These are phyloP conservation scores for Malus hybrid DNA, from an alignment of 331 rosid genomes.

Conservation along the genomic window DNA sequence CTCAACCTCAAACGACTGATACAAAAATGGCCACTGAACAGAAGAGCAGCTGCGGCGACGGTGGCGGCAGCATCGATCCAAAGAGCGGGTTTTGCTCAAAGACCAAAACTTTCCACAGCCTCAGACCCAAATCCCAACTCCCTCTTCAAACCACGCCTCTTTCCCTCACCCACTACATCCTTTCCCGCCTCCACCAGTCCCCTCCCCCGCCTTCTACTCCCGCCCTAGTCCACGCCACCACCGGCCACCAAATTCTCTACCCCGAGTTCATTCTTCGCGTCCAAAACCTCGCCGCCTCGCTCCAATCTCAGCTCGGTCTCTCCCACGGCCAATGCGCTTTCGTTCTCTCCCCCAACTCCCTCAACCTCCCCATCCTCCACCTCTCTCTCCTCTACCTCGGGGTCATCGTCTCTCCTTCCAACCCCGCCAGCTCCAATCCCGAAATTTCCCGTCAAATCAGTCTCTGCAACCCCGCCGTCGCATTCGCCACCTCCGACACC, in stretches of 20 bases:
- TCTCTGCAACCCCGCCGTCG: conserved; percentile 17
- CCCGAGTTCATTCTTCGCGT: conserved; percentile 17
- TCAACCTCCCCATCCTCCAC: conserved; percentile 21
- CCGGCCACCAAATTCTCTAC: conserved; percentile 7
- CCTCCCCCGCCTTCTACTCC: not conserved
- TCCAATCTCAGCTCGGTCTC: not conserved
- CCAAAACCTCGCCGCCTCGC: conserved; percentile 8
- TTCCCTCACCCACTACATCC: conserved; percentile 14
- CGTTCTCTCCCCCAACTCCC: conserved; percentile 18
- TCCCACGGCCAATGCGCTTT: conserved; percentile 1
- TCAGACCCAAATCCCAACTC: conserved; percentile 5
- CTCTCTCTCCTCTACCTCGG: conserved; percentile 23
- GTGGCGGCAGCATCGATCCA: not conserved
- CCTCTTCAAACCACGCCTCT: conserved; percentile 20
- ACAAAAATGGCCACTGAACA: not conserved
- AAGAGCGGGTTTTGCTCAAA: conserved; percentile 8
- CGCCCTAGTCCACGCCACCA: conserved; percentile 15
- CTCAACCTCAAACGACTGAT: not conserved
- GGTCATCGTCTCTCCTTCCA: conserved; percentile 20
- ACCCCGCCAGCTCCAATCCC: conserved; percentile 7
- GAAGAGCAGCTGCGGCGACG: not conserved
- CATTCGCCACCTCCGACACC: conserved; percentile 21
- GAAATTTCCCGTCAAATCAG: conserved; percentile 25
- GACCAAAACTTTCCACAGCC: conserved; percentile 14
- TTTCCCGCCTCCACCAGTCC: conserved; percentile 12